These are phyloP conservation scores for Beauveria bassiana DNA, from an alignment of 2,329 filamentous ascomycete species.

Conservation along the genomic window DNA sequence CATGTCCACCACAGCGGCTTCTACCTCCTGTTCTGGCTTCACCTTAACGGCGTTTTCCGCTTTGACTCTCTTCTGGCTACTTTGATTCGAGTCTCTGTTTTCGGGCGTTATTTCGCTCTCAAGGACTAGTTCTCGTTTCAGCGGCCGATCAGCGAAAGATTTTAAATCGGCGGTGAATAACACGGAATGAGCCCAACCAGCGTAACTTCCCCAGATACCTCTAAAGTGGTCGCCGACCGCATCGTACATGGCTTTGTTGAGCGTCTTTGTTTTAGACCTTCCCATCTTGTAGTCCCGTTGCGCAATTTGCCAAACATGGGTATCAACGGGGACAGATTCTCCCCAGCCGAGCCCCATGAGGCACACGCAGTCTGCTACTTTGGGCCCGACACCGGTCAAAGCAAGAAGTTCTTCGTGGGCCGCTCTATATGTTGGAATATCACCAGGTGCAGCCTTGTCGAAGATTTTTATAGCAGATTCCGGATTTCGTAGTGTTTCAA, in stretches of 20 bases:
- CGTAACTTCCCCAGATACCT: constrained; percentile 81
- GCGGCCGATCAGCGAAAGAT: constrained; percentile 62
- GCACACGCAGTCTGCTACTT: constrained; percentile 94
- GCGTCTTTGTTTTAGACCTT: constrained; percentile 72
- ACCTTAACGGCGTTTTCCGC: constrained; percentile 8
- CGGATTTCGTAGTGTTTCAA: constrained; percentile 70
- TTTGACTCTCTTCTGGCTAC: constrained; percentile 18
- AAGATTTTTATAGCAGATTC: constrained; percentile 47
- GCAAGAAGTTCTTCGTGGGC: constrained; percentile 75
- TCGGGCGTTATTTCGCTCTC: neutral
- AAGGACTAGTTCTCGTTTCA: constrained; percentile 11
- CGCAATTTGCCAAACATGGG: constrained; percentile 98
- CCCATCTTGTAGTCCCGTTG: constrained; percentile 93
- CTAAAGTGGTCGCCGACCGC: constrained; percentile 87
- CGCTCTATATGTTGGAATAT: constrained; percentile 57
- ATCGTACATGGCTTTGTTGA: constrained; percentile 84
- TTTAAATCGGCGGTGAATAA: constrained; percentile 89
- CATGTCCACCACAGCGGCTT: constrained; percentile 5
- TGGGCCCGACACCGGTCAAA: constrained; percentile 86
- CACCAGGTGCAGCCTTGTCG: constrained; percentile 36
- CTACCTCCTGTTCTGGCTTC: neutral
- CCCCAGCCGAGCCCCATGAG: constrained; percentile 95
- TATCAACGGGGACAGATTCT: constrained; percentile 92
- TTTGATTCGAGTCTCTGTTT: constrained; percentile 10
- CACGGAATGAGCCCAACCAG: constrained; percentile 96